Base-by-base conservation (phyloP, 2,329 filamentous ascomycete species). In the Aspergillus calidoustus region DNA sequence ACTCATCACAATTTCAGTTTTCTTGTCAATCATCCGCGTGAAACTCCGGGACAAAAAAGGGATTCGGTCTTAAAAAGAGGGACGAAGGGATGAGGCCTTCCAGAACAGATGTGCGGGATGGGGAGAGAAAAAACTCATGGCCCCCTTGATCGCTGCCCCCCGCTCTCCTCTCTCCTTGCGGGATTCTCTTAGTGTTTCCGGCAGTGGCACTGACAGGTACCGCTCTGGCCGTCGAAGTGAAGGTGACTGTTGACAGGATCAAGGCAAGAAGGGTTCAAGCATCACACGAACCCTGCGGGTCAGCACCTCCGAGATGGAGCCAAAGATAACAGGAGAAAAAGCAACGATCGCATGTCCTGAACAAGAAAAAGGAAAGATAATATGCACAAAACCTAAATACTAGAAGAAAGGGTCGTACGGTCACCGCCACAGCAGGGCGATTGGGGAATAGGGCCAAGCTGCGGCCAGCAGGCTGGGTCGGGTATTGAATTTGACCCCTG, bases 381-480 rank as follows among this genome's bases (percentile, higher is more conserved):
- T 30, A 51, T 57, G 52, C 47, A 43, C 28, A 46, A 57, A 61
- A 62, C 38, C 13, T 28, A 54, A 53, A 57, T 38, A 28, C 25
- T 28, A 17, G 31, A 43, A 49, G 46, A 25, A 53, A 49, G 22
- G 19, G 34, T 43, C 23, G 53, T 46, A 41, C 48, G 6, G 66
- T 63, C 62, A 68, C 66, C 60, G 60, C 64, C 64, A 63, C 47
- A 47, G 48, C 11, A 22, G 28, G 30, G n/a, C 22, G 8, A 28
- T 25, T 31, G 47, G 30, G 22, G 31, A 47, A 22, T 46, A 46
- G 31, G 49, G 43, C 49, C 57, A 53, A 48, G 49, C 47, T 53
- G 8, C 34, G 30, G 50, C 48, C 48, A 50, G 48, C 11, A 53
- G 57, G 53, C 23, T 43, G 50, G 56, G 34, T 54, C 50, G 31